These are phyloP conservation scores for Ballota nigra DNA, from an alignment of 257 asterid genomes.

Conservation along the genomic window DNA sequence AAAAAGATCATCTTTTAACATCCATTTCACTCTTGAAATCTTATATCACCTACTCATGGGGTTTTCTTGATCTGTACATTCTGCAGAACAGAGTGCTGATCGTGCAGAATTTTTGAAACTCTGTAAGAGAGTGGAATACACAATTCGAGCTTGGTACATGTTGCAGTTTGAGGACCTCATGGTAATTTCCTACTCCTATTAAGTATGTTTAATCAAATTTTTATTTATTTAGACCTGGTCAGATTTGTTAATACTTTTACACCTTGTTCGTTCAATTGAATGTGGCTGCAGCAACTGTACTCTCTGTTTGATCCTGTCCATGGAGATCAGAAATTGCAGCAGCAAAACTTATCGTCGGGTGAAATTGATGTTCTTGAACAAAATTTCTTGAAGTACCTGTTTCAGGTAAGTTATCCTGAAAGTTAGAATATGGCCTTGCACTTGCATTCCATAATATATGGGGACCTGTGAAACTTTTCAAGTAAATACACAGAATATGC, in stretches of 20 bases:
- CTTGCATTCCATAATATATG: background rate
- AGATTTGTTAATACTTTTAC: background rate
- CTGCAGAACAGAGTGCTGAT: constrained; percentile 79
- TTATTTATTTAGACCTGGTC: background rate
- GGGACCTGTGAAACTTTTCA: background rate
- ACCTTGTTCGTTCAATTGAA: background rate
- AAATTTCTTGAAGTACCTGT: constrained; percentile 76
- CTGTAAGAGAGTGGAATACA: constrained; percentile 96
- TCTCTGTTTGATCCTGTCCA: constrained; percentile 93
- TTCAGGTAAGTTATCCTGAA: constrained; percentile 55
- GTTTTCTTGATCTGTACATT: background rate
- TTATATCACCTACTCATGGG: background rate
- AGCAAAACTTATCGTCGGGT: constrained; percentile 71
- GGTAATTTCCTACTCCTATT: constrained; percentile 39
- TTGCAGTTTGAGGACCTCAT: constrained; percentile 98
- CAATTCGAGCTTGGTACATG: constrained; percentile 95
- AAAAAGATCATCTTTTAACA: background rate
- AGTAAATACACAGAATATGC: background rate
- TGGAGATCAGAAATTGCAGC: constrained; percentile 84
- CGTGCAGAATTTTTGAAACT: constrained; percentile 92
- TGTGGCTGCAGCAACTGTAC: constrained; percentile 81
- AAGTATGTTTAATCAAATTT: background rate
- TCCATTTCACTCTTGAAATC: constrained; percentile 4
- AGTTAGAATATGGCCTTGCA: background rate
- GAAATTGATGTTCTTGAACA: constrained; percentile 87